Conservation (phyloP, 2,329 filamentous ascomycete species). For the Coniochaeta pulveracea region DNA sequence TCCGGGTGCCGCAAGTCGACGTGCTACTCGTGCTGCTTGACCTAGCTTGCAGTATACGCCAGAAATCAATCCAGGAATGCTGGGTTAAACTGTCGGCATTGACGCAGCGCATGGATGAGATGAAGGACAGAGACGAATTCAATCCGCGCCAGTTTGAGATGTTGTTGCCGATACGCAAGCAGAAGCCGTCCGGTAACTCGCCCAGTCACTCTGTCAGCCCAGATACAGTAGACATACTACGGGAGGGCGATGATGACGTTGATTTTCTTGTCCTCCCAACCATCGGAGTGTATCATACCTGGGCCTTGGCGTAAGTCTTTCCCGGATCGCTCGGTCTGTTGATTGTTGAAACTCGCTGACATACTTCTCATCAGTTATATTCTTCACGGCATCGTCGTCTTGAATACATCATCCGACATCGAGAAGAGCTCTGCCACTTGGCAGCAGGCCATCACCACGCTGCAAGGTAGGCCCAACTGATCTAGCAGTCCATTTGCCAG, state of each 20-base stretch:
- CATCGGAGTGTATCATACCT: conserved; percentile 48
- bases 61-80: too few relatives aligned
- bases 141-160: conserved; percentile 34
- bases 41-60: conserved; percentile 56
- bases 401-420: conserved; percentile 22
- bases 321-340: conserved; percentile 1
- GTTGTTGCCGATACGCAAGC: conserved; percentile 43
- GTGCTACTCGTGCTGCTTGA: conserved; percentile 58
- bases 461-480: conserved; percentile 17
- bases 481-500: too few relatives aligned
- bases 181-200: conserved; percentile 29
- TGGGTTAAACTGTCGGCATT: too few relatives aligned
- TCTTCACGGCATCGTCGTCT: conserved; percentile 38
- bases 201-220: conserved; percentile 35
- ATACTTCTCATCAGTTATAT: conserved; percentile 31
- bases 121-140: conserved; percentile 33
- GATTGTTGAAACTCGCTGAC: conserved; percentile 6
- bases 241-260: conserved; percentile 30
- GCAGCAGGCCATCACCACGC: conserved; percentile 23
- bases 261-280: conserved; percentile 51
- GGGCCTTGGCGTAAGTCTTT: conserved; percentile 37
- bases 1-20: conserved; percentile 54
- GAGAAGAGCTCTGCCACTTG: conserved; percentile 26
- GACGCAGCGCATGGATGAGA: conserved; percentile 50
- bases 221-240: conserved; percentile 44